These are phyloP conservation scores for Xylaria longipes DNA, from an alignment of 495 filamentous ascomycete species.

Conservation along the genomic window DNA sequence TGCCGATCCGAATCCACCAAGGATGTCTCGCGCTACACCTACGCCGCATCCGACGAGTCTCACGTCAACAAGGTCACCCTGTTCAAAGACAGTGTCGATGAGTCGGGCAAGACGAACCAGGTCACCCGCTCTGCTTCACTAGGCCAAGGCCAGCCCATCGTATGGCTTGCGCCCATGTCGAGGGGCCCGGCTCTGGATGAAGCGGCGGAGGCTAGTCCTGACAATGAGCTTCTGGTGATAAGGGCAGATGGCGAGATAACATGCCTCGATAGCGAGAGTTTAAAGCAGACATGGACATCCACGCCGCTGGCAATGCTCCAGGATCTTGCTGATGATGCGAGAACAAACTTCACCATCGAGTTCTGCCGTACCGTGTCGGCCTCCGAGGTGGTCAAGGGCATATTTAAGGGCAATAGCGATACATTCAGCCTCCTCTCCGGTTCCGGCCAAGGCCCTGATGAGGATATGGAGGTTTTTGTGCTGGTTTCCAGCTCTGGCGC, in stretches of 20 bases:
- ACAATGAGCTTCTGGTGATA: constrained; percentile 45
- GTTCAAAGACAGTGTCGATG: constrained; percentile 67
- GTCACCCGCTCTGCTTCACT: constrained; percentile 34
- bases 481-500: constrained; percentile 44
- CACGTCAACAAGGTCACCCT: constrained; percentile 52
- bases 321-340: constrained; percentile 41
- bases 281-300: constrained; percentile 49
- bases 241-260: constrained; percentile 47
- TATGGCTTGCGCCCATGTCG: constrained; percentile 32
- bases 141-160: constrained; percentile 29
- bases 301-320: constrained; percentile 43
- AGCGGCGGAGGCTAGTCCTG: not conserved
- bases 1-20: constrained; percentile 58
- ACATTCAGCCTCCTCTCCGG: constrained; percentile 45
- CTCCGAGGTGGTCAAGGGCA: constrained; percentile 51
- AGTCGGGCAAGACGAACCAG: constrained; percentile 61
- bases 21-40: constrained; percentile 73
- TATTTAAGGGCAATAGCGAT: constrained; percentile 50
- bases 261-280: constrained; percentile 48
- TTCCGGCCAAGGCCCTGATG: constrained; percentile 37
- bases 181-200: not conserved
- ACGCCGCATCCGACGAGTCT: constrained; percentile 57
- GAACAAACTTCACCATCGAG: constrained; percentile 43
- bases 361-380: constrained; percentile 45
- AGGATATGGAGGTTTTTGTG: constrained; percentile 52